Base-by-base conservation (phyloP, 2,329 filamentous ascomycete genomes). In the Colletotrichum costaricense region DNA sequence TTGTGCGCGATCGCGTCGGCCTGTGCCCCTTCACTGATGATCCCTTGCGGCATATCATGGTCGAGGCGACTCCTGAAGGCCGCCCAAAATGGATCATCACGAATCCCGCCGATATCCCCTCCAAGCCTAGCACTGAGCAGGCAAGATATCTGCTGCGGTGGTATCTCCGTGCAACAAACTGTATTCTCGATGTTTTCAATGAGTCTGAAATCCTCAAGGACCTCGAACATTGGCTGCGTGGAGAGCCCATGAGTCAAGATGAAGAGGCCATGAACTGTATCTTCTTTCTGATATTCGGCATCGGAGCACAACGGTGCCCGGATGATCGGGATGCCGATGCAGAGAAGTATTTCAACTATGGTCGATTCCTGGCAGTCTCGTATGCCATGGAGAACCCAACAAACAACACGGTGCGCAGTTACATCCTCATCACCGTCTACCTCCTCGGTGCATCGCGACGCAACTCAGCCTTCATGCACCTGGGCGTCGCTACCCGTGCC, bases 401-500 rank as follows among this genome's bases (percentile, higher is more conserved):
- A 4, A 76, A 83, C 5, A 72, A 75, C 2, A 81, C 81, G 1
- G 78, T 84, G n/a, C 78, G 81, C 65, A 76, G 78, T 19, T 77
- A 82, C 62, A 72, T 80, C 0, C 76, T 84, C n/a, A 79, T 85
- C 69, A 78, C 82, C 12, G 80, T 82, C 77, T 84, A 83, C 67
- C 77, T 84, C 0, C 73, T 84, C 0, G 79, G 78, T 2, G 80
- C 79, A 3, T 82, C 80, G 3, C 78, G 81, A 2, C 77, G 80
- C 0, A 84, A 83, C 49, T 80, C 82, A 4, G 82, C 83, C 0
- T 83, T 82, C 12, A 82, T 84, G 80, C 79, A 82, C 33, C 77
- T 84, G 2, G 82, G 83, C 3, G 79, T 81, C 54, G 82, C 82
- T 2, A 81, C 80, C 1, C 76, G 81, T 24, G 84, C 85, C 6